Evolutionary conservation across 495 filamentous ascomycete species (phyloP).

Genomic region (Neurospora africana): DNA sequence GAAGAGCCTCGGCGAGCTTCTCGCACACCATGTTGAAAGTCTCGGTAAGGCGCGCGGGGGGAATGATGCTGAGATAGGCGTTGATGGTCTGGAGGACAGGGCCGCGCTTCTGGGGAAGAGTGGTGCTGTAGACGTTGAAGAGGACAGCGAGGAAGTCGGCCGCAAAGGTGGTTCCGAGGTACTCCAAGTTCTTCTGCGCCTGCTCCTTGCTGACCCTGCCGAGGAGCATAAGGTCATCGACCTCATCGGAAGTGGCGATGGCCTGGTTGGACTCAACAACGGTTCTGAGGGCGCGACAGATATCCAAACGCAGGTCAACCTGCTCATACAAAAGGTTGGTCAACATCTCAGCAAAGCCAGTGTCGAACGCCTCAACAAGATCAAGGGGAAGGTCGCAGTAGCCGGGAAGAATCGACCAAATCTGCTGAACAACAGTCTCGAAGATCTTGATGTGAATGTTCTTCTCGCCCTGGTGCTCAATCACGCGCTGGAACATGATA

Average conservation of each 20-base stretch:
- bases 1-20: slow-evolving; percentile 69
- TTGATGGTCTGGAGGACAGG: slow-evolving; percentile 89
- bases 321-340: slow-evolving; percentile 90
- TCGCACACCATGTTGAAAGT: slow-evolving; percentile 77
- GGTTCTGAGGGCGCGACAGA: slow-evolving; percentile 75
- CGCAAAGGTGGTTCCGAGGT: slow-evolving; percentile 61
- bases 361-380: slow-evolving; percentile 65
- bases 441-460: slow-evolving; percentile 94
- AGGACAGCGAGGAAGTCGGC: slow-evolving; percentile 86
- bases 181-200: slow-evolving; percentile 65
- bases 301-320: slow-evolving; percentile 69
- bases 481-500: slow-evolving; percentile 74
- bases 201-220: slow-evolving; percentile 61
- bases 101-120: slow-evolving; percentile 81
- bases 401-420: slow-evolving; percentile 88
- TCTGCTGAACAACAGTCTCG: slow-evolving; percentile 89
- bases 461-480: slow-evolving; percentile 71
- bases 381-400: slow-evolving; percentile 90
- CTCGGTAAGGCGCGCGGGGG: slow-evolving; percentile 59
- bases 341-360: slow-evolving; percentile 80
- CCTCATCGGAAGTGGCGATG: slow-evolving; percentile 48
- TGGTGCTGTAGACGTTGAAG: slow-evolving; percentile 96
- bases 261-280: slow-evolving; percentile 86
- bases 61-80: slow-evolving; percentile 81
- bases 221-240: slow-evolving; percentile 59